Conservation (phyloP, 2,329 filamentous ascomycete species). For the Aspergillus caelatus region DNA sequence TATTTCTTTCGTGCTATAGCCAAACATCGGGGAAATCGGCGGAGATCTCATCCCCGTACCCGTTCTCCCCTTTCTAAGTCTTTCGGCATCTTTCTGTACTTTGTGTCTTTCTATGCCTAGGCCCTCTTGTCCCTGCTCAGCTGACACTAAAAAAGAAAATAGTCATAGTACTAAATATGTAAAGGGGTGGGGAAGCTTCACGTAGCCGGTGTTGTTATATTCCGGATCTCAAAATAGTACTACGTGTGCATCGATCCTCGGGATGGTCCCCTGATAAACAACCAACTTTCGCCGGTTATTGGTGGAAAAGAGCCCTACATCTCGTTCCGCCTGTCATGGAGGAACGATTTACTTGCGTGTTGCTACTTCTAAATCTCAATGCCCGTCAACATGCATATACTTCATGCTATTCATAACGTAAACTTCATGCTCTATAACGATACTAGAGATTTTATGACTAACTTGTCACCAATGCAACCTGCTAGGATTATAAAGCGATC, state of each 20-base stretch:
- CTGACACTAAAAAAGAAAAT: slow-evolving; percentile 8
- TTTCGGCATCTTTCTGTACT: slow-evolving; percentile 18
- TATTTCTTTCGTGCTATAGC: slow-evolving; percentile 31
- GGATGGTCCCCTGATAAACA: neutral
- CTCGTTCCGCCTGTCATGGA: neutral
- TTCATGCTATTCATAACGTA: neutral
- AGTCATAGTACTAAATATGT: neutral
- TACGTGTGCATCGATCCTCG: neutral
- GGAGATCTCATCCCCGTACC: slow-evolving; percentile 19
- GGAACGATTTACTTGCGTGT: neutral
- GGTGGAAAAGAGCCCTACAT: neutral
- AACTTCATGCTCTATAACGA: neutral
- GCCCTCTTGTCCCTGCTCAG: slow-evolving; percentile 15
- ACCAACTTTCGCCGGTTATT: neutral
- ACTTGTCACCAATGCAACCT: too few relatives aligned
- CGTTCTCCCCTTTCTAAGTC: slow-evolving; percentile 18
- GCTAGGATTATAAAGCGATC: too few relatives aligned
- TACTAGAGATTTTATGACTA: neutral
- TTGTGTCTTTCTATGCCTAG: slow-evolving; percentile 10
- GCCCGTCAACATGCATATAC: neutral
- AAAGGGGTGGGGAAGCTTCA: neutral
- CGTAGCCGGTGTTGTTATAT: neutral
- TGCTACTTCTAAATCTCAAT: neutral
- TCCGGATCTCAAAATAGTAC: neutral
- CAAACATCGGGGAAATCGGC: slow-evolving; percentile 22